Percentiles rank a stretch among this genome's conserved stretches.
These are phyloP conservation scores for Dactylellina leptospora DNA, from an alignment of 2,329 filamentous ascomycete genomes.

Conservation along the genomic window DNA sequence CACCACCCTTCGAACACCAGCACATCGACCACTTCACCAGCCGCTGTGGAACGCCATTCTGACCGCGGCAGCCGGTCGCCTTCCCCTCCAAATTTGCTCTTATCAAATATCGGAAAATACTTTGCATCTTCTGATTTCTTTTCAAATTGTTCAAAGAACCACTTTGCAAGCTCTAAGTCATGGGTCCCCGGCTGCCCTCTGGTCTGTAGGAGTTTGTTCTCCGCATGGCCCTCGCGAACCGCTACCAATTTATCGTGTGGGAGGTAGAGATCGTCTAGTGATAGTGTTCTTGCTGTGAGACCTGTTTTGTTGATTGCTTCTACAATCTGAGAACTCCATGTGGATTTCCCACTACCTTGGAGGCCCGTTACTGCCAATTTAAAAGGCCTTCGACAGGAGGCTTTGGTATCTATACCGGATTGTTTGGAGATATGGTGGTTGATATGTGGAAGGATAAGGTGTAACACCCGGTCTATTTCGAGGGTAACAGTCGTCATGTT, in stretches of 20 bases:
- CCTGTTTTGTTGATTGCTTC: conserved; percentile 68
- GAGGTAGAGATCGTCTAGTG: conserved; percentile 90
- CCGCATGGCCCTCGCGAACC: conserved; percentile 71
- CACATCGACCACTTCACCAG: conserved; percentile 69
- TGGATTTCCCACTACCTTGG: conserved; percentile 92
- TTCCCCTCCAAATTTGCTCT: conserved; percentile 76
- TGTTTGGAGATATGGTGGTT: conserved; percentile 17
- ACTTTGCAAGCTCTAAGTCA: conserved; percentile 72
- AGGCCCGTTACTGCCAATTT: conserved; percentile 89
- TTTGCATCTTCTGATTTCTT: conserved; percentile 61
- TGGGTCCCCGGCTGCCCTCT: conserved; percentile 86
- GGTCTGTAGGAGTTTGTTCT: conserved; percentile 80
- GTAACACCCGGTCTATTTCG: conserved; percentile 21
- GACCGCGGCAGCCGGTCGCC: conserved; percentile 75
- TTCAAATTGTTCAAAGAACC: conserved; percentile 71
- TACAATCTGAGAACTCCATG: conserved; percentile 76
- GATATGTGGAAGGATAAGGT: conserved; percentile 26
- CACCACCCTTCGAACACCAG: conserved; percentile 92
- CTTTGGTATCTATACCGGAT: conserved; percentile 12
- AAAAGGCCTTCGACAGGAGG: conserved; percentile 66
- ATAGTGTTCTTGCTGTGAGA: conserved; percentile 75
- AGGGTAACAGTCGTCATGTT: conserved; percentile 19
- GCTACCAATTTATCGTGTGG: conserved; percentile 73
- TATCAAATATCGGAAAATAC: conserved; percentile 81
- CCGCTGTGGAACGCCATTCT: conserved; percentile 67